A percentile compares a stretch with the other conserved stretches of the same genome.
Conservation (phyloP, 805 yeast species). For the Clavispora asparagi region DNA sequence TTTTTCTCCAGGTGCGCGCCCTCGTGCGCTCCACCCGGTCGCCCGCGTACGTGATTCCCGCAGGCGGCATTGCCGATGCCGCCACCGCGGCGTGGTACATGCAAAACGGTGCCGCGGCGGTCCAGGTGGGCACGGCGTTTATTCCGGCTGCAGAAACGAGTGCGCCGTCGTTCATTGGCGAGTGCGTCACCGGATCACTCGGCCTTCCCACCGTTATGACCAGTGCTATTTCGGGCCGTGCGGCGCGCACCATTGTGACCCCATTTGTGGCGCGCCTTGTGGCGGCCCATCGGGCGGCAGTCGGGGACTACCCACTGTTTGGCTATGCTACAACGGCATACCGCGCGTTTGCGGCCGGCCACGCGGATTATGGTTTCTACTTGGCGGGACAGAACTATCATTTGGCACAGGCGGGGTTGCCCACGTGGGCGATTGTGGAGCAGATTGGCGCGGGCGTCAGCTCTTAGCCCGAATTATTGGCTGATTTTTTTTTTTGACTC, state of each 20-base stretch:
- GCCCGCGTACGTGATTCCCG: constrained; percentile 30
- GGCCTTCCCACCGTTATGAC: constrained; percentile 27
- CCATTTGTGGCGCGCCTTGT: constrained; percentile 26
- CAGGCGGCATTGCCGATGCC: constrained; percentile 48
- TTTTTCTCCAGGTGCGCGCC: constrained; percentile 23
- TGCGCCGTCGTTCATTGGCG: constrained; percentile 15
- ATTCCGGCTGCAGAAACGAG: constrained; percentile 31
- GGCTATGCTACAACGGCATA: constrained; percentile 30
- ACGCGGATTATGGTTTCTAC: constrained; percentile 23
- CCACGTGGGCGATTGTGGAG: constrained; percentile 20
- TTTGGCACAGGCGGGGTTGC: constrained; percentile 14
- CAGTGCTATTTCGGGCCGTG: constrained; percentile 31
- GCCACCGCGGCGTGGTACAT: constrained; percentile 25
- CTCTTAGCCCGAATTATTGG: too few relatives aligned
- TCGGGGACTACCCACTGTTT: constrained; percentile 26
- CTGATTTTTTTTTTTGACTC: background rate
- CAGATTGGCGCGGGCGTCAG: constrained; percentile 12
- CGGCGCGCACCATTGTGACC: constrained; percentile 34
- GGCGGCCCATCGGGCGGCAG: background rate
- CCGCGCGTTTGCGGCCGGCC: constrained; percentile 16
- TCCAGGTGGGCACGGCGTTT: constrained; percentile 53
- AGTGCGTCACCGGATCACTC: constrained; percentile 2
- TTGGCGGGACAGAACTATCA: constrained; percentile 33
- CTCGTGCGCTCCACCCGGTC: constrained; percentile 2
- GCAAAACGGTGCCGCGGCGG: constrained; percentile 44